Evolutionary conservation across 2,329 filamentous ascomycete genomes (phyloP), one percentile per base, ranked within the genome.

Genomic region (Pseudocercospora cruenta): DNA sequence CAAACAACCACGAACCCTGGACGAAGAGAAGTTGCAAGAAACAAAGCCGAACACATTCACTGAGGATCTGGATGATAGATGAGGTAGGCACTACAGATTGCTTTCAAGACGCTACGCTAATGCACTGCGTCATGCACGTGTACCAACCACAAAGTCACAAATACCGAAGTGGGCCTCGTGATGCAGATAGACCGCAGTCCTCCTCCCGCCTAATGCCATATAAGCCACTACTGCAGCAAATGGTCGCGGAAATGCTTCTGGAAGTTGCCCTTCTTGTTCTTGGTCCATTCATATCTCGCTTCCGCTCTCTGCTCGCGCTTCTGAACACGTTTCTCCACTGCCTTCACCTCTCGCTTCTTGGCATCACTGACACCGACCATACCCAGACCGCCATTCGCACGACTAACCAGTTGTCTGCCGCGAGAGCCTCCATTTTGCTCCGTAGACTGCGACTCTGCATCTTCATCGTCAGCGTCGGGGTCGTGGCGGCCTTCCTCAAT

Each of bases 351-450:
- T 60, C 85, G 85, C 82, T 90, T 94, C 83, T 92, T 91, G 65
- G 86, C 83, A n/a, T 90, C 90, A 5, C 87, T 88, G 6, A 92
- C 91, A 53, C 92, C 91, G 54, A 89, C 76, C 90, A 97, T 91
- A 51, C 93, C 93, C 31, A 86, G 76, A 31, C 87, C 90, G n/a
- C 89, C 90, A 69, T 93, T 89, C 21, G 88, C 89, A 67, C 93
- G 88, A 60, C 85, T 88, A 53, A 90, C 82, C 22, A 83, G 51
- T 67, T 82, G 79, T 36, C 82, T 78, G 45, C 75, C 75, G 43
- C 77, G 74, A 45, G 68, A 62, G 19, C 73, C 76, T 47, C 74
- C 72, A 28, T 71, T 71, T 24, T 65, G 62, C 33, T 70, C 66
- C 3, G 66, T 58, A 8, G 60, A 63, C 33, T 70, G 67, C 21